These are phyloP conservation scores for Quercus phellos DNA, from an alignment of 331 rosid genomes.

Conservation along the genomic window DNA sequence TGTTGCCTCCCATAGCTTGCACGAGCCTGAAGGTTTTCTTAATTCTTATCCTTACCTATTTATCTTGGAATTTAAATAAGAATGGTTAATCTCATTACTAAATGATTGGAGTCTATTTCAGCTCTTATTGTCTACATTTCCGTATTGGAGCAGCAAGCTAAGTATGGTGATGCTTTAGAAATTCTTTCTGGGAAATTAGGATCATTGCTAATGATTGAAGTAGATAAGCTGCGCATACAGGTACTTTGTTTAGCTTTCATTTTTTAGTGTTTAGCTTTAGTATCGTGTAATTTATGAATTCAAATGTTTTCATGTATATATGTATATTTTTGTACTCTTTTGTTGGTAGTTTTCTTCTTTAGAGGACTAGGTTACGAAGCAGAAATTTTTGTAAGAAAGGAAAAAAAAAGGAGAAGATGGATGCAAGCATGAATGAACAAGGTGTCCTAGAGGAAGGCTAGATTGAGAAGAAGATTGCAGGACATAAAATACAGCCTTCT, in stretches of 20 bases:
- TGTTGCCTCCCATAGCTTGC: slow-evolving; percentile 82
- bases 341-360: neutral
- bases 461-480: neutral
- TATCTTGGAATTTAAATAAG: neutral
- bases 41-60: slow-evolving; percentile 1
- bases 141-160: slow-evolving; percentile 87
- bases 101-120: slow-evolving; percentile 36
- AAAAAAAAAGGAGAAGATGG: neutral
- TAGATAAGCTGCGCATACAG: slow-evolving; percentile 91
- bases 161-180: slow-evolving; percentile 91
- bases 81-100: slow-evolving; percentile 9
- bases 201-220: slow-evolving; percentile 68
- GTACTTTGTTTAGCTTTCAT: slow-evolving; percentile 54
- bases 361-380: neutral
- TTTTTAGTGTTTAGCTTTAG: neutral
- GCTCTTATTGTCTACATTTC: slow-evolving; percentile 88
- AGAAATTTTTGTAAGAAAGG: neutral
- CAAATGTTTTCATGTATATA: neutral
- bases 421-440: neutral
- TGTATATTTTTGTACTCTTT: neutral
- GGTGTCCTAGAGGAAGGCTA: neutral
- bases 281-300: slow-evolving; percentile 1
- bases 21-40: slow-evolving; percentile 84
- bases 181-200: slow-evolving; percentile 88
- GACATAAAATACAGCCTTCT: neutral